Conservation (phyloP, 805 yeast species). For the Candida multigemmis region DNA sequence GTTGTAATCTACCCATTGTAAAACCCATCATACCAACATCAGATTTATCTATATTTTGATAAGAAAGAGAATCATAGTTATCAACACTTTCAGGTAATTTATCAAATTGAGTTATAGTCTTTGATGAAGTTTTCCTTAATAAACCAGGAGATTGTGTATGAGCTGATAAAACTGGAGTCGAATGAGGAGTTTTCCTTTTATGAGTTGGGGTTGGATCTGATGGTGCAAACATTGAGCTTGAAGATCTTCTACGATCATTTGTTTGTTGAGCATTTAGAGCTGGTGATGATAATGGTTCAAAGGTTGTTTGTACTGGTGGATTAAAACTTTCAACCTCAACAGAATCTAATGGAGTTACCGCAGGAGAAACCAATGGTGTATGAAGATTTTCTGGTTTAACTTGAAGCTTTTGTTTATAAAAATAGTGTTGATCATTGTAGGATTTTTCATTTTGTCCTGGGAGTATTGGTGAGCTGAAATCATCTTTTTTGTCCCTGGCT, state of each 20-base stretch:
- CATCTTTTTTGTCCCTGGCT: constrained; percentile 2
- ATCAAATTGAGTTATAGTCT: constrained; percentile 10
- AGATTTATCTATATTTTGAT: constrained; percentile 14
- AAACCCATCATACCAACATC: constrained; percentile 28
- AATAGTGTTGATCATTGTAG: constrained; percentile 31
- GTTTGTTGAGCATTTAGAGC: constrained; percentile 41
- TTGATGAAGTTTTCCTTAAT: constrained; percentile 4
- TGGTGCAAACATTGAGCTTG: constrained; percentile 22
- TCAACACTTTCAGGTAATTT: constrained; percentile 23
- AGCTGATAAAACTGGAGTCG: constrained; percentile 29
- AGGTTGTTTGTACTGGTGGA: constrained; percentile 19
- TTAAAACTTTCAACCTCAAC: constrained; percentile 12
- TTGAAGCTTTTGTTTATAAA: constrained; percentile 22
- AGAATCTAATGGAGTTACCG: constrained; percentile 53
- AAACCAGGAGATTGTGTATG: constrained; percentile 3
- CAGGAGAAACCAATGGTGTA: constrained; percentile 73
- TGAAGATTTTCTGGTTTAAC: constrained; percentile 54
- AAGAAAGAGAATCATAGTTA: too few relatives aligned
- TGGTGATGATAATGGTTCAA: constrained; percentile 58
- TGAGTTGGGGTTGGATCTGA: constrained; percentile 15
- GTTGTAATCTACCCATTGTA: constrained; percentile 36
- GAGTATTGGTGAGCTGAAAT: constrained; percentile 24
- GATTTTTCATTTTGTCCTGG: constrained; percentile 34
- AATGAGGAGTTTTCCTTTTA: constrained; percentile 35
- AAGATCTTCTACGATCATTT: constrained; percentile 19